phyloP scores from a whole-genome alignment of 768 basidiomycete genomes.

The Mycena maculata region DNA sequence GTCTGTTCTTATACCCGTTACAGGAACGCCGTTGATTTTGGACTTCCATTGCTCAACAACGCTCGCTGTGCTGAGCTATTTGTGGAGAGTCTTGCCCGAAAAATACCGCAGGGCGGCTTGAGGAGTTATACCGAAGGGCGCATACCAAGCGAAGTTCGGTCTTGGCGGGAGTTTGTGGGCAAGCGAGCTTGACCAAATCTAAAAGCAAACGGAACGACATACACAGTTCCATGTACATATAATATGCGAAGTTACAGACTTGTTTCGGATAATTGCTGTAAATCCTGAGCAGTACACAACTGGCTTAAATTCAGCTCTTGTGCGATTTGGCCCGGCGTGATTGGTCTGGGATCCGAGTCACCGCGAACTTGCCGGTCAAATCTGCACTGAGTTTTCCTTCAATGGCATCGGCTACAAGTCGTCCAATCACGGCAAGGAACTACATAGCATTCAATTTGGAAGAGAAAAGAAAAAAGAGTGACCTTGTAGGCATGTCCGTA shows the following conservation, averaged over 20 bases:
- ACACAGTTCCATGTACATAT: slow-evolving; percentile 30
- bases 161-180: slow-evolving; percentile 93
- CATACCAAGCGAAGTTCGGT: slow-evolving; percentile 91
- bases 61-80: slow-evolving; percentile 89
- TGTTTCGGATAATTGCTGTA: slow-evolving; percentile 36
- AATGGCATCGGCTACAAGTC: slow-evolving; percentile 78
- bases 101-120: slow-evolving; percentile 85
- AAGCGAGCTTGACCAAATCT: slow-evolving; percentile 60
- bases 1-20: slow-evolving; percentile 1
- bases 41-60: slow-evolving; percentile 91
- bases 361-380: slow-evolving; percentile 70
- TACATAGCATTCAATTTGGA: slow-evolving; percentile 49
- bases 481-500: slow-evolving; percentile 82
- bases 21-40: slow-evolving; percentile 97
- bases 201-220: slow-evolving; percentile 39
- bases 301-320: slow-evolving; percentile 58
- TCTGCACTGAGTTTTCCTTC: slow-evolving; percentile 68
- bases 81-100: slow-evolving; percentile 84
- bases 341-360: slow-evolving; percentile 60
- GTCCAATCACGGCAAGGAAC: slow-evolving; percentile 90
- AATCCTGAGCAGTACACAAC: slow-evolving; percentile 63
- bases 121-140: slow-evolving; percentile 85
- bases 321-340: slow-evolving; percentile 46
- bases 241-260: slow-evolving; percentile 9
- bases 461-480: slow-evolving; percentile 25